Conservation (phyloP, 495 filamentous ascomycete species). For the Tricharina praecox region DNA sequence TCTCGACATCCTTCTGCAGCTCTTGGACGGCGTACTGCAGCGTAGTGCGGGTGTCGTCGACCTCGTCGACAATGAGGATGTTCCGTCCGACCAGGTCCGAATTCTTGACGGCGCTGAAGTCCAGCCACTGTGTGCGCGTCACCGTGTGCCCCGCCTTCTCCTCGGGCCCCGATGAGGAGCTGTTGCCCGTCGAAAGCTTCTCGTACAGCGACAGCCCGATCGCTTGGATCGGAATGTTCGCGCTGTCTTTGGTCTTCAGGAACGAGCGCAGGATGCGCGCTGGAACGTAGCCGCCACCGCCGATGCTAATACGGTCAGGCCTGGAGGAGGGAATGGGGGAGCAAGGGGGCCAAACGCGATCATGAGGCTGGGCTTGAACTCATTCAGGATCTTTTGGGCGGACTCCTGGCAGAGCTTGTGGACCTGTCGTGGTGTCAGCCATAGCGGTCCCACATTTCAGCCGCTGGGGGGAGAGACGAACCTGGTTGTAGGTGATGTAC, state of each 20-base stretch:
- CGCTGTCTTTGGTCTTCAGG: slow-evolving; percentile 68
- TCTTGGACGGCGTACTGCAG: slow-evolving; percentile 93
- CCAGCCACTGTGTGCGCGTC: slow-evolving; percentile 94
- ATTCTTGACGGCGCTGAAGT: slow-evolving; percentile 65
- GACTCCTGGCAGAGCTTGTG: slow-evolving; percentile 89
- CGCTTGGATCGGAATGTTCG: slow-evolving; percentile 98
- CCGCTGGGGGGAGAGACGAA: slow-evolving; percentile 28
- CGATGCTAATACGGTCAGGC: slow-evolving; percentile 38
- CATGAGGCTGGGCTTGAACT: slow-evolving; percentile 85
- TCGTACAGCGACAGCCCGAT: slow-evolving; percentile 98
- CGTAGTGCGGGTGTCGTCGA: slow-evolving; percentile 94
- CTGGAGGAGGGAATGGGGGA: not conserved
- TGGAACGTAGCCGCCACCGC: slow-evolving; percentile 91
- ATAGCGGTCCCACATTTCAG: not conserved
- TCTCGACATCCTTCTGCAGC: slow-evolving; percentile 88
- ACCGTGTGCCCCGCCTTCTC: slow-evolving; percentile 69
- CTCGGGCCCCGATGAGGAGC: too few relatives aligned
- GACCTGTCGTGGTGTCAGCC: slow-evolving; percentile 39
- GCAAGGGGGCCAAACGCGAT: slow-evolving; percentile 41
- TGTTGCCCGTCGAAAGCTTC: slow-evolving; percentile 46
- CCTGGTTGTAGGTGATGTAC: slow-evolving; percentile 93
- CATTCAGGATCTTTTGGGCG: slow-evolving; percentile 60
- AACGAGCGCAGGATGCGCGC: slow-evolving; percentile 95
- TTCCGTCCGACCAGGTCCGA: slow-evolving; percentile 92
- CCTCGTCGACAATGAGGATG: slow-evolving; percentile 95